Evolutionary conservation across 805 yeast genomes (phyloP), one percentile per base, ranked within the genome.

Genomic region (Metschnikowia reukaufii): DNA sequence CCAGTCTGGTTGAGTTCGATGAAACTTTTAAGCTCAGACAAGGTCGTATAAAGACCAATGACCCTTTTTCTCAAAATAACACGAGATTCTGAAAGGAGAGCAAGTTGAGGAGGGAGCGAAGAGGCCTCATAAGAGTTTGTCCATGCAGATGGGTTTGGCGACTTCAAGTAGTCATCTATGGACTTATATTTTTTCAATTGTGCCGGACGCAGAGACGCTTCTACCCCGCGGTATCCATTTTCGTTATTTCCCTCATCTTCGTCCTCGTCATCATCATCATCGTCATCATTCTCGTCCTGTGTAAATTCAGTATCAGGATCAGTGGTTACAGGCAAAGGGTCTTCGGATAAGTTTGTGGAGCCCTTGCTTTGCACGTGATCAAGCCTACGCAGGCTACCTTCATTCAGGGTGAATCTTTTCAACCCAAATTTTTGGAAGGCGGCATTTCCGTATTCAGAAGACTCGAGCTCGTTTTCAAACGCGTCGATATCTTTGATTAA

Each of bases 401-500:
- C 49, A 30, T 19, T 42, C 52, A 45, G 46, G 1, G 48, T 19
- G 15, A 23, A 33, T 8, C 32, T 47, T 17, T 43, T 49, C 31
- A 49, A 41, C 20, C 48, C 48, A 27, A 39, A 42, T n/a, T 44
- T 42, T 16, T 40, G 48, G 19, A 49, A 42, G 16, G 41, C 45
- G 7, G 45, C 19, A 15, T 39, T 36, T 10, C 50, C 52, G 30
- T 27, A 39, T 25, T 49, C 53, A 16, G 50, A 15, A 35, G 41
- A 33, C 18, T 44, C 44, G 59, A 49, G 36, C 36, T 70, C 73
- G 33, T 51, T 60, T 51, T 81, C 87, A 54, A 84, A 87, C 36
- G 80, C 82, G 18, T 74, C 79, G 17, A 84, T 77, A 55, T 88
- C 96, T 17, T 70, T 76, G 6, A 78, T 65, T 43, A 91, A 65